Evolutionary conservation across 164 flowering plant species (phyloP).

Genomic region (Umbellularia californica): DNA sequence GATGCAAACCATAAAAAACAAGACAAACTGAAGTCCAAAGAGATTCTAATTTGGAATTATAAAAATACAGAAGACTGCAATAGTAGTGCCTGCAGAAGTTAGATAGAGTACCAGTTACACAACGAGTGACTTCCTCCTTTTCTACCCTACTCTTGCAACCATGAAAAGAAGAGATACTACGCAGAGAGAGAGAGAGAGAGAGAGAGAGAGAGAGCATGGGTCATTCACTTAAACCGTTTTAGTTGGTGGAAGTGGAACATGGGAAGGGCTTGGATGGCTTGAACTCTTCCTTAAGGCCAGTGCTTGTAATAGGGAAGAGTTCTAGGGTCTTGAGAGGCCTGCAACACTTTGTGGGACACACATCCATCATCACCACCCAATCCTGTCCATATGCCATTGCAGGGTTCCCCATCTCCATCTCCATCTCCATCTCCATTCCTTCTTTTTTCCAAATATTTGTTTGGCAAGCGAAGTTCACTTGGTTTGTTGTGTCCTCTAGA

Average conservation of each 20-base stretch:
- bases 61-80: too few species aligned
- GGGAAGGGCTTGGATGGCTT: conserved; percentile 12
- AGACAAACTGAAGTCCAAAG: neutral
- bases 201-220: too few species aligned
- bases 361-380: conserved; percentile 32
- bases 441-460: conserved; percentile 9
- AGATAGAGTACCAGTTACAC: neutral
- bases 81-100: neutral
- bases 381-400: conserved; percentile 27
- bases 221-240: neutral
- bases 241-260: conserved; percentile 14
- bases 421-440: conserved; percentile 14
- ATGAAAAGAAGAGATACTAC: neutral
- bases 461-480: conserved; percentile 26
- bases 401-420: conserved; percentile 21
- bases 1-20: neutral
- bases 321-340: conserved; percentile 55
- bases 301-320: conserved; percentile 55
- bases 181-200: neutral
- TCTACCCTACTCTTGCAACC: neutral
- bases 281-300: conserved; percentile 42
- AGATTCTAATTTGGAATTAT: neutral
- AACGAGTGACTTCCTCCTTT: neutral
- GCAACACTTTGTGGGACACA: conserved; percentile 20
- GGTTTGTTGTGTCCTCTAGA: conserved; percentile 14